Conservation (phyloP, 352 stramenopile species). For the Phytophthora idaei region DNA sequence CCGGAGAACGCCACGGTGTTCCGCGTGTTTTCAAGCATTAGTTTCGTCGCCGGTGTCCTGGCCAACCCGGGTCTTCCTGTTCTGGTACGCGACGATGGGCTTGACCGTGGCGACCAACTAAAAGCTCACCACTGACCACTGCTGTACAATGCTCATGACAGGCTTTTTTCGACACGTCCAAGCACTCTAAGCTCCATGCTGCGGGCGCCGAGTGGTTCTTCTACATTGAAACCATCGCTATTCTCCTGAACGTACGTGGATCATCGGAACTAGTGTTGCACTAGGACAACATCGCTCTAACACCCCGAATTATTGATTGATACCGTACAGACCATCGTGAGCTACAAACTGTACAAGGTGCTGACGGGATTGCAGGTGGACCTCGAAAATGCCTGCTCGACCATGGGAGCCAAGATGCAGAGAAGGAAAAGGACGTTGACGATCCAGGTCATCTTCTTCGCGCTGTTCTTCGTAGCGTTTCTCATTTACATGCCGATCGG, state of each 20-base stretch:
- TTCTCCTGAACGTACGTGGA: constrained; percentile 53
- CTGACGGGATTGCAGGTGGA: constrained; percentile 35
- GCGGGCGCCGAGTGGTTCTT: constrained; percentile 68
- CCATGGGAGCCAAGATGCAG: constrained; percentile 26
- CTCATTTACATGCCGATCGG: constrained; percentile 67
- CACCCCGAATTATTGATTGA: not conserved
- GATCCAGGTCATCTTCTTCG: constrained; percentile 49
- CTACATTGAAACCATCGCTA: constrained; percentile 52
- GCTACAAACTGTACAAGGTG: constrained; percentile 56
- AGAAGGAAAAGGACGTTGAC: constrained; percentile 47
- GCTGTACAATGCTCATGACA: constrained; percentile 9
- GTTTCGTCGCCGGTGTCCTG: constrained; percentile 39
- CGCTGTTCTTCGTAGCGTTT: constrained; percentile 63
- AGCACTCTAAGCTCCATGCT: constrained; percentile 46
- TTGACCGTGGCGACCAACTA: not conserved
- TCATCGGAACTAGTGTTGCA: not conserved
- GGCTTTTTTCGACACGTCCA: constrained; percentile 63
- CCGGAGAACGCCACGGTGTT: constrained; percentile 25
- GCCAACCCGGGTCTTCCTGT: constrained; percentile 56
- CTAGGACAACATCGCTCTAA: not conserved
- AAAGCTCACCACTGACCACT: constrained; percentile 6
- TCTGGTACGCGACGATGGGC: constrained; percentile 37
- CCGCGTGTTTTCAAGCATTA: constrained; percentile 33
- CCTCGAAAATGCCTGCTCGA: constrained; percentile 40
- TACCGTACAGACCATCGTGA: constrained; percentile 42